phyloP scores from a whole-genome alignment of 805 yeast genomes.

The Ogataea nonfermentans region DNA sequence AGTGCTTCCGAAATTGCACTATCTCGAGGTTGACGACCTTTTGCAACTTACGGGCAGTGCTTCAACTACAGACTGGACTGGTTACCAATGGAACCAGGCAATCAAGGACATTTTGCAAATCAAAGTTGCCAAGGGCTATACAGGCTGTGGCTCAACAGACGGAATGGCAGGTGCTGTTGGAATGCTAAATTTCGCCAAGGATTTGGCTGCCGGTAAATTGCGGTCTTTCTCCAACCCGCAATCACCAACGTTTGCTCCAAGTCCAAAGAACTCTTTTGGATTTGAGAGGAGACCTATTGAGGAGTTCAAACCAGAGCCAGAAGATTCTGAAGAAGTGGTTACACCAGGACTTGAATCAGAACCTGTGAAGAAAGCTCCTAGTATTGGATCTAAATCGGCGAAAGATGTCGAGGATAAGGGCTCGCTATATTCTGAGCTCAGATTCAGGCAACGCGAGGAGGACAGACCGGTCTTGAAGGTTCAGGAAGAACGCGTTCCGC shows the following conservation, averaged over 20 bases:
- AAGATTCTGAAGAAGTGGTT: background rate
- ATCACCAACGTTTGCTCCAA: slow-evolving; percentile 39
- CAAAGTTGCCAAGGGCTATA: slow-evolving; percentile 59
- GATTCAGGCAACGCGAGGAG: slow-evolving; percentile 9
- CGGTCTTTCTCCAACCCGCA: slow-evolving; percentile 33
- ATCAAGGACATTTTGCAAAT: slow-evolving; percentile 54
- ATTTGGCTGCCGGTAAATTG: slow-evolving; percentile 26
- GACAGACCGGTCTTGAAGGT: background rate
- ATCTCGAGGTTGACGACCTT: slow-evolving; percentile 63
- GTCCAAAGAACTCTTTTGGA: slow-evolving; percentile 23
- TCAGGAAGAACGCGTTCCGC: background rate
- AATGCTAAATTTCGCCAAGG: slow-evolving; percentile 24
- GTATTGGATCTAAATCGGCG: background rate
- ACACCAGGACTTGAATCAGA: background rate
- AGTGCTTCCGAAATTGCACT: slow-evolving; percentile 72
- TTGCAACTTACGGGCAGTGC: slow-evolving; percentile 38
- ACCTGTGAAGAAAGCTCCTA: slow-evolving; percentile 2
- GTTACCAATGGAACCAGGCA: slow-evolving; percentile 56
- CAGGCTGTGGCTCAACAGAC: slow-evolving; percentile 72
- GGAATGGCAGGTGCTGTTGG: slow-evolving; percentile 58
- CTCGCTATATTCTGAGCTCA: slow-evolving; percentile 15
- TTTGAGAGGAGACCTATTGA: slow-evolving; percentile 9
- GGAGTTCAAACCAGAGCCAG: slow-evolving; percentile 1
- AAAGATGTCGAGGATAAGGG: slow-evolving; percentile 11
- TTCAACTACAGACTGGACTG: slow-evolving; percentile 47